Conservation (phyloP, 768 basidiomycete species). For the Tylopilus cervinicoccineus region DNA sequence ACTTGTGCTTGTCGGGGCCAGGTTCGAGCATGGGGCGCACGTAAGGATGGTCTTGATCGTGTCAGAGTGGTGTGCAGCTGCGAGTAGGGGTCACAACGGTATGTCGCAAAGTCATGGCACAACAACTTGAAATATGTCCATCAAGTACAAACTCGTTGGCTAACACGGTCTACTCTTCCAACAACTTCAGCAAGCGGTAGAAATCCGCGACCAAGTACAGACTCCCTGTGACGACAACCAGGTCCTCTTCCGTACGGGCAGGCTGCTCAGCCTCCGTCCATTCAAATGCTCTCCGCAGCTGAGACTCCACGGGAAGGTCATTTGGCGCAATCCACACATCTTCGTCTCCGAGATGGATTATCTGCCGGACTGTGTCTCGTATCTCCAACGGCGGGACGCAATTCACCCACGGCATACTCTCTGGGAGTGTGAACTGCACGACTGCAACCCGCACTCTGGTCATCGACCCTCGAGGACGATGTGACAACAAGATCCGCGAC, state of each 20-base stretch:
- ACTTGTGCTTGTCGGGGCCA: slow-evolving; percentile 10
- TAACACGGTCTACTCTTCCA: slow-evolving; percentile 5
- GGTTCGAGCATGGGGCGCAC: slow-evolving; percentile 8
- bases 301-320: slow-evolving; percentile 27
- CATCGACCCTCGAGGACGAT: slow-evolving; percentile 22
- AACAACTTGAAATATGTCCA: background rate
- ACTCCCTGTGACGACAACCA: slow-evolving; percentile 84
- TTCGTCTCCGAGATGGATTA: slow-evolving; percentile 38
- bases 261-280: slow-evolving; percentile 32
- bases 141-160: background rate
- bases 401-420: slow-evolving; percentile 94
- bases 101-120: background rate
- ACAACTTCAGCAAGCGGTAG: slow-evolving; percentile 49
- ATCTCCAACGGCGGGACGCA: slow-evolving; percentile 54
- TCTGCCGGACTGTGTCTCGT: slow-evolving; percentile 37
- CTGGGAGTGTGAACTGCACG: slow-evolving; percentile 67
- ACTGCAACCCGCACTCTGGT: slow-evolving; percentile 49
- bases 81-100: background rate
- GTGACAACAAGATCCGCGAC: slow-evolving; percentile 53
- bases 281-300: slow-evolving; percentile 49
- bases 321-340: slow-evolving; percentile 43
- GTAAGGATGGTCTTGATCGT: slow-evolving; percentile 10
- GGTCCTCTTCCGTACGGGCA: slow-evolving; percentile 22
- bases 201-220: slow-evolving; percentile 93
- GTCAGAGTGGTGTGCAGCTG: slow-evolving; percentile 5